Conservation (phyloP, 129 eudicot species). For the Oenanthe sinensis region DNA sequence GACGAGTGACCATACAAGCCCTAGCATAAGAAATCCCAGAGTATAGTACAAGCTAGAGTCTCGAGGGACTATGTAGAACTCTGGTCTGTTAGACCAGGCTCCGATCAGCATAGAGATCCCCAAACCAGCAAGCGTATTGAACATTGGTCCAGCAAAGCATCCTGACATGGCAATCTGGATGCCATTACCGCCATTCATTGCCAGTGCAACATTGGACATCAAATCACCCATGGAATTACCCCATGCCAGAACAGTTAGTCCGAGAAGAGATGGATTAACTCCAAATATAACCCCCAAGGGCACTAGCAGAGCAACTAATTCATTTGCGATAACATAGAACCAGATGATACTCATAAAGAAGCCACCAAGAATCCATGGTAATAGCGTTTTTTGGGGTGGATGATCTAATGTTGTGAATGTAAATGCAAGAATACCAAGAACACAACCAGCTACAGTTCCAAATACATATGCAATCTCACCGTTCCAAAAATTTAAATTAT, state of each 20-base stretch:
- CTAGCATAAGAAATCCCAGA: constrained; percentile 52
- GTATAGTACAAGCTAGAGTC: constrained; percentile 55
- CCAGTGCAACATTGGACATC: constrained; percentile 68
- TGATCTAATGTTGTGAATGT: constrained; percentile 33
- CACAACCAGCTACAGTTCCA: constrained; percentile 35
- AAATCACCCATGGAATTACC: constrained; percentile 90
- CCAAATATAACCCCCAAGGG: constrained; percentile 58
- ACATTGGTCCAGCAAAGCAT: constrained; percentile 88
- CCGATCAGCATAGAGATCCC: constrained; percentile 66
- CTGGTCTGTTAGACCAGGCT: constrained; percentile 57
- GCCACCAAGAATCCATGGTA: constrained; percentile 81
- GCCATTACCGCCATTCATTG: constrained; percentile 58
- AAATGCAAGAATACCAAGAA: constrained; percentile 43
- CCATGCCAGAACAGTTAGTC: constrained; percentile 79
- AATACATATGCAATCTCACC: constrained; percentile 22
- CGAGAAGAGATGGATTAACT: constrained; percentile 62
- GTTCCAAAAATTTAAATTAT: constrained; percentile 12
- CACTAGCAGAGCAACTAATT: constrained; percentile 64
- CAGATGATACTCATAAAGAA: constrained; percentile 86
- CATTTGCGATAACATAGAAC: constrained; percentile 80
- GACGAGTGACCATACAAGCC: constrained; percentile 63
- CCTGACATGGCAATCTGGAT: constrained; percentile 87
- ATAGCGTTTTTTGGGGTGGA: constrained; percentile 52
- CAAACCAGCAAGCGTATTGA: constrained; percentile 69
- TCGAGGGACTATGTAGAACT: constrained; percentile 37